A percentile compares a stretch with the other conserved stretches of the same genome.
phyloP scores from a whole-genome alignment of 139 green algal species.

The Asterochloris sp. region DNA sequence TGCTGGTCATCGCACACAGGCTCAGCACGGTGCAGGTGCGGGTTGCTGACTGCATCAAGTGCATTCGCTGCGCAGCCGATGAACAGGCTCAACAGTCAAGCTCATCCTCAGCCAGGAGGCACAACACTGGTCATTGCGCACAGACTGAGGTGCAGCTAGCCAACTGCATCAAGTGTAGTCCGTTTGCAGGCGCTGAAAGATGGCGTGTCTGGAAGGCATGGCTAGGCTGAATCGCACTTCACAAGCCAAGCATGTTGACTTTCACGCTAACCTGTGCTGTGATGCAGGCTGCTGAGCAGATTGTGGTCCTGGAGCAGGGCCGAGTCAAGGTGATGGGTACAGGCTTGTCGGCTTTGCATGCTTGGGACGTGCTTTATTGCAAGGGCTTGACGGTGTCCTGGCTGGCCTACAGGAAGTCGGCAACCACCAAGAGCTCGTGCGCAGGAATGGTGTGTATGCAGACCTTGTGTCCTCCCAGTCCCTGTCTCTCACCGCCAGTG shows the following conservation, averaged over 20 bases:
- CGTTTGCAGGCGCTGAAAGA: too few species aligned
- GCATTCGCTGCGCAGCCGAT: background rate
- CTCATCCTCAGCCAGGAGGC: too few species aligned
- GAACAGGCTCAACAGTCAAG: too few species aligned
- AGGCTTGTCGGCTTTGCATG: too few species aligned
- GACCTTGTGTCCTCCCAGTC: slow-evolving; percentile 39
- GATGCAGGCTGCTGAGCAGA: slow-evolving; percentile 48
- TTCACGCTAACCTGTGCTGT: too few species aligned
- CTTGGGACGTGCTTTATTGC: too few species aligned
- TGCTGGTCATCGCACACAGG: slow-evolving; percentile 64
- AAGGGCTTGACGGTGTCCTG: background rate
- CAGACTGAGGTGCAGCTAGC: too few species aligned
- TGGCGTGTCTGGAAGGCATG: too few species aligned
- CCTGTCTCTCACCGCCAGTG: slow-evolving; percentile 28
- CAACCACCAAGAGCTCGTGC: slow-evolving; percentile 47
- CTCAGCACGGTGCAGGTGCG: slow-evolving; percentile 69
- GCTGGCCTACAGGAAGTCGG: slow-evolving; percentile 27
- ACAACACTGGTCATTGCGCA: too few species aligned
- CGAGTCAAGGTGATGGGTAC: slow-evolving; percentile 7
- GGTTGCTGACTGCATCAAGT: background rate
- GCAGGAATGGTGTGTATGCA: slow-evolving; percentile 34
- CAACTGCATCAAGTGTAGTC: too few species aligned
- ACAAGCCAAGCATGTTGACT: too few species aligned
- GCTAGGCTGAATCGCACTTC: too few species aligned
- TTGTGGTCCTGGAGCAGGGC: slow-evolving; percentile 54